These are phyloP conservation scores for Backusella tarrabulga DNA, from an alignment of 192 early-diverging fungal species.

Conservation along the genomic window DNA sequence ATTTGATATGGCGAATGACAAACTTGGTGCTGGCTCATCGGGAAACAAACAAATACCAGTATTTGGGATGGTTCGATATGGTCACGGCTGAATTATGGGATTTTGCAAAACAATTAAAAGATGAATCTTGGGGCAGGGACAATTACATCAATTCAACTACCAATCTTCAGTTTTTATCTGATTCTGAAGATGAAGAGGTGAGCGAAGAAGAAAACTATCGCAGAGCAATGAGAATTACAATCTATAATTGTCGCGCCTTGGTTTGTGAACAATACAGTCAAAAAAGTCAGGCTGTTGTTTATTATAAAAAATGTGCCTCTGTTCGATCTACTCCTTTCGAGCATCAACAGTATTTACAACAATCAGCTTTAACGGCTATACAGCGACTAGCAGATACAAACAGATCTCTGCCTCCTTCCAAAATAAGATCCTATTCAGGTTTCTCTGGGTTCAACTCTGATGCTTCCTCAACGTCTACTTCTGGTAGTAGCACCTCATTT, in stretches of 20 bases:
- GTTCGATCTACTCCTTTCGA: constrained; percentile 8
- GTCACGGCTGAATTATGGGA: constrained; percentile 10
- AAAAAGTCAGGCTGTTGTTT: background rate
- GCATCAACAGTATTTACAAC: constrained; percentile 9
- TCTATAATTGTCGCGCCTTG: constrained; percentile 12
- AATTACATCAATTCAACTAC: background rate
- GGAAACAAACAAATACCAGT: constrained; percentile 12
- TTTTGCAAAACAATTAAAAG: constrained; percentile 14
- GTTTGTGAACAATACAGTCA: constrained; percentile 5
- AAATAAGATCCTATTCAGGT: background rate
- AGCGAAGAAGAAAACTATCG: constrained; percentile 8
- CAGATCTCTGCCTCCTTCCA: background rate
- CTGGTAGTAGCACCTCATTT: background rate
- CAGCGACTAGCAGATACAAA: background rate
- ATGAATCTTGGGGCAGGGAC: constrained; percentile 1
- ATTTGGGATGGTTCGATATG: constrained; percentile 11
- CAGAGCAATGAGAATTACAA: constrained; percentile 3
- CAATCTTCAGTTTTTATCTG: background rate
- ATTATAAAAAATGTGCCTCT: constrained; percentile 12
- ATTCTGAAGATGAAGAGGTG: background rate
- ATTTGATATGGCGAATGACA: constrained; percentile 5
- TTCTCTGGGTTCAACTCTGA: background rate
- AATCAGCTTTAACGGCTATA: background rate
- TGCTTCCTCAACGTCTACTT: constrained; percentile 8
- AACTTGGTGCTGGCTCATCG: constrained; percentile 6